phyloP scores from a whole-genome alignment of 2,329 filamentous ascomycete genomes.

The Ophiostoma himal-ulmi region DNA sequence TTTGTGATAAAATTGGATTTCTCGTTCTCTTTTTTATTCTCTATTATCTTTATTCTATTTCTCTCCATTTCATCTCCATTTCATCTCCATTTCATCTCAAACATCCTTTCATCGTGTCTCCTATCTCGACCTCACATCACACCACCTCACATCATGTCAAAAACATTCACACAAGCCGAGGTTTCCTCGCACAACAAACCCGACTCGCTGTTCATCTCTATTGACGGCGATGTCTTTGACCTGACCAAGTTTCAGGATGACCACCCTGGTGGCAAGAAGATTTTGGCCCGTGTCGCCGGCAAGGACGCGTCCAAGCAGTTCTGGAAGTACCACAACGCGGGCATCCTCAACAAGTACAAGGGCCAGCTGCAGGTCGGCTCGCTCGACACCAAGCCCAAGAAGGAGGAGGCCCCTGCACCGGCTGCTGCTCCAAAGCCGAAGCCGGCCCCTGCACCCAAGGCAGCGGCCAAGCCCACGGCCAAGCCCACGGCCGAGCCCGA shows the following conservation, averaged over 20 bases:
- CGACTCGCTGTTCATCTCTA: conserved; percentile 78
- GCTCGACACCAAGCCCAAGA: conserved; percentile 75
- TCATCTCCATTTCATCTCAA: neutral
- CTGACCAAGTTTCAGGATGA: conserved; percentile 82
- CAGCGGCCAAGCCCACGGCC: conserved; percentile 33
- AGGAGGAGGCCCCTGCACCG: conserved; percentile 45
- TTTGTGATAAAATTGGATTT: neutral
- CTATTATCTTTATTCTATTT: conserved; percentile 12
- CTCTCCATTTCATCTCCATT: conserved; percentile 1
- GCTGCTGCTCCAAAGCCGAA: conserved; percentile 35
- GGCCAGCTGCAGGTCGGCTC: conserved; percentile 74
- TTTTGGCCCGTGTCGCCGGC: conserved; percentile 56
- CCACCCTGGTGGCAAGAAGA: conserved; percentile 68
- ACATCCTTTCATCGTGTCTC: neutral
- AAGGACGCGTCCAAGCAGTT: conserved; percentile 64
- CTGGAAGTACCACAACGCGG: conserved; percentile 76
- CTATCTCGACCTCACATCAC: neutral
- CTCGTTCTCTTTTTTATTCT: neutral
- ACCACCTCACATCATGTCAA: conserved; percentile 59
- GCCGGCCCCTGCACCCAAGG: conserved; percentile 30
- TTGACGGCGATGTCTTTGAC: conserved; percentile 95
- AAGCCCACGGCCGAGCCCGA: conserved; percentile 26
- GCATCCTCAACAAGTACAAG: conserved; percentile 82
- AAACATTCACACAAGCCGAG: conserved; percentile 76
- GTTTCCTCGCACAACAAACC: conserved; percentile 89